These are phyloP conservation scores for Globisporangium perplexum DNA, from an alignment of 352 stramenopile genomes.

Conservation along the genomic window DNA sequence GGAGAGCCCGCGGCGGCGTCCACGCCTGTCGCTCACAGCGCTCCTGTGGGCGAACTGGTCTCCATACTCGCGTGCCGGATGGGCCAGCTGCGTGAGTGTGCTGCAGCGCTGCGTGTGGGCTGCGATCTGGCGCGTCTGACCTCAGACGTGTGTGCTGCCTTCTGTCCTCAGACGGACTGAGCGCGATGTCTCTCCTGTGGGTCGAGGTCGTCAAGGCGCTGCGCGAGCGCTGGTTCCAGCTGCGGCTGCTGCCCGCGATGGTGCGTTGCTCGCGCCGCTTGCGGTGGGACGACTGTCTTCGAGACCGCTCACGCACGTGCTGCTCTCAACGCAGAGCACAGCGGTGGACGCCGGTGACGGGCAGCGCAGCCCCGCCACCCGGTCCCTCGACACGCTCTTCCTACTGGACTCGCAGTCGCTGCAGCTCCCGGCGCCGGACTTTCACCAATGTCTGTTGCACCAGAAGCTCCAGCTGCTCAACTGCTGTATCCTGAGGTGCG, in stretches of 20 bases:
- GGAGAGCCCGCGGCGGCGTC: no score
- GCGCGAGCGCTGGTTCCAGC: slow-evolving; percentile 61
- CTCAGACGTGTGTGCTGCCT: background rate
- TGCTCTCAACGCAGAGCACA: background rate
- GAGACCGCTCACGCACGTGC: background rate
- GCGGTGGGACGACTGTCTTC: no score
- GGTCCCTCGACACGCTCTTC: background rate
- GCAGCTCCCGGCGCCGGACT: slow-evolving; percentile 52
- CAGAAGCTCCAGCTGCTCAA: slow-evolving; percentile 82
- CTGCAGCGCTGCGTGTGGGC: no score
- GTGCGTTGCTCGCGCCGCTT: slow-evolving; percentile 28
- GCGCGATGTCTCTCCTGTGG: slow-evolving; percentile 74
- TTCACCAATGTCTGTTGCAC: slow-evolving; percentile 67
- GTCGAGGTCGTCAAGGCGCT: slow-evolving; percentile 80
- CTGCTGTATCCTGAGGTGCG: slow-evolving; percentile 61
- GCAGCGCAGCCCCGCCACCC: background rate
- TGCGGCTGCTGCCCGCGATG: slow-evolving; percentile 66
- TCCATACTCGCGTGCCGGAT: background rate
- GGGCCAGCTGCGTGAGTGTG: background rate
- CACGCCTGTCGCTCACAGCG: background rate
- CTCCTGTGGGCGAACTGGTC: background rate
- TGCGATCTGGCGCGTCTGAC: no score
- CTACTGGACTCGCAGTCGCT: slow-evolving; percentile 18
- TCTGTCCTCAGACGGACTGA: slow-evolving; percentile 42
- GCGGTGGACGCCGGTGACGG: background rate